Conservation (phyloP, 192 early-diverging fungal genomes). For the Spizellomyces sp. region DNA sequence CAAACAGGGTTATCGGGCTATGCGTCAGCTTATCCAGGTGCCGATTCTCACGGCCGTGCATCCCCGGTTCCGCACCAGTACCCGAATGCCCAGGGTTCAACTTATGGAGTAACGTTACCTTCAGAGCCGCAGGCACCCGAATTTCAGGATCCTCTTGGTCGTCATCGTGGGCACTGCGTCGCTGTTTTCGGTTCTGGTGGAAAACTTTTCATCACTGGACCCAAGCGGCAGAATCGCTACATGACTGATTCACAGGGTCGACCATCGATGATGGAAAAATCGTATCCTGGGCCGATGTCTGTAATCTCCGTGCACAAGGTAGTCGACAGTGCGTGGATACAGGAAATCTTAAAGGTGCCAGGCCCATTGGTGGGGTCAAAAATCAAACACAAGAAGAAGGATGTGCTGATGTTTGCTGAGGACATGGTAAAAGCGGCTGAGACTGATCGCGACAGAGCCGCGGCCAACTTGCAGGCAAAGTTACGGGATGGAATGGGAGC, state of each 20-base stretch:
- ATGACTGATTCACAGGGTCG: constrained; percentile 30
- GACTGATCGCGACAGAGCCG: constrained; percentile 11
- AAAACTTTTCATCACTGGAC: constrained; percentile 36
- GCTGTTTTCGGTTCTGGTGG: constrained; percentile 44
- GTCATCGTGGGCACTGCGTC: constrained; percentile 47
- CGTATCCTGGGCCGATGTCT: constrained; percentile 30
- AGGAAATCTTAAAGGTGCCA: background rate
- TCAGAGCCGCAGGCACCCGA: constrained; percentile 2
- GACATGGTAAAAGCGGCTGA: constrained; percentile 22
- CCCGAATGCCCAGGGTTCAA: no score
- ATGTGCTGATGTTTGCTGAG: constrained; percentile 39
- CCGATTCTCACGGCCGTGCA: no score
- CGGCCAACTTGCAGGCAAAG: background rate
- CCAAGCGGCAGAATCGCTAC: constrained; percentile 34
- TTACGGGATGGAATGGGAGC: background rate
- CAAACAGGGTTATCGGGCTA: no score
- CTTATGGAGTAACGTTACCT: no score
- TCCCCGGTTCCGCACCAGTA: no score
- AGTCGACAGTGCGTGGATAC: background rate
- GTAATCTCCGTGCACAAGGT: constrained; percentile 3
- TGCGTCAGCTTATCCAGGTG: no score
- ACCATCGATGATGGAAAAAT: constrained; percentile 37
- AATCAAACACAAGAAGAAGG: constrained; percentile 48
- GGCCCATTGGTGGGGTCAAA: constrained; percentile 39
- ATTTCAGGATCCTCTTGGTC: constrained; percentile 41